Base-by-base conservation (phyloP, 495 filamentous ascomycete species). In the Hypoxylon rickii region DNA sequence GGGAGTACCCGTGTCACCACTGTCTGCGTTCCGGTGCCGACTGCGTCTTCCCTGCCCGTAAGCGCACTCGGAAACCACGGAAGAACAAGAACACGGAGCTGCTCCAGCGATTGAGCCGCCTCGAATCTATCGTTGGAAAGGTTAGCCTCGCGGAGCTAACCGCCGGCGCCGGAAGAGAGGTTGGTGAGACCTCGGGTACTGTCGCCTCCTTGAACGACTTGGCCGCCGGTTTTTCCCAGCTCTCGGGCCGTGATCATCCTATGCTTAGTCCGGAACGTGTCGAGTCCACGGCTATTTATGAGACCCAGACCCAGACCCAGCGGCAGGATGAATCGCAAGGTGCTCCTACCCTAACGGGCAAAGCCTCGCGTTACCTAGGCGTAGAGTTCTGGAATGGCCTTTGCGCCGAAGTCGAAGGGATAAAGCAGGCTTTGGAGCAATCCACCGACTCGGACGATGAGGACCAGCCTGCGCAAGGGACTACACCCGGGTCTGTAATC, bases 301-400 rank as follows among this genome's bases (percentile, higher is more conserved):
- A n/a, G n/a, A n/a, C n/a, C n/a, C n/a, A n/a, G n/a, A n/a, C n/a
- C n/a, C n/a, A n/a, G n/a, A n/a, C n/a, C n/a, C n/a, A n/a, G 43
- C 40, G 64, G 40, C 37, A 50, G 57, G 34, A 38, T 53, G 6
- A 32, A 53, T 18, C 47, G 59, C 42, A 52, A 39, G 44, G 50
- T 58, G 24, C 41, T 45, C 31, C 55, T 62, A 41, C 59, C 56
- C 26, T 40, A 55, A 16, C 4, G 4, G 63, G 63, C 37, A 61
- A 56, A 13, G 61, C 67, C 10, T 62, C 65, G 1, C 78, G 83
- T 55, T 94, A 94, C 72, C 80, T 94, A 38, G 89, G 87, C 58
- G 87, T 83, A 61, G 83, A 85, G 24, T 87, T 92, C 51, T 94
- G 89, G 89, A 83, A 83, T 12, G 88, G 82, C 61, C 72, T 94